Conservation (phyloP, 2,329 filamentous ascomycete genomes). For the Penicillium brevicompactum region DNA sequence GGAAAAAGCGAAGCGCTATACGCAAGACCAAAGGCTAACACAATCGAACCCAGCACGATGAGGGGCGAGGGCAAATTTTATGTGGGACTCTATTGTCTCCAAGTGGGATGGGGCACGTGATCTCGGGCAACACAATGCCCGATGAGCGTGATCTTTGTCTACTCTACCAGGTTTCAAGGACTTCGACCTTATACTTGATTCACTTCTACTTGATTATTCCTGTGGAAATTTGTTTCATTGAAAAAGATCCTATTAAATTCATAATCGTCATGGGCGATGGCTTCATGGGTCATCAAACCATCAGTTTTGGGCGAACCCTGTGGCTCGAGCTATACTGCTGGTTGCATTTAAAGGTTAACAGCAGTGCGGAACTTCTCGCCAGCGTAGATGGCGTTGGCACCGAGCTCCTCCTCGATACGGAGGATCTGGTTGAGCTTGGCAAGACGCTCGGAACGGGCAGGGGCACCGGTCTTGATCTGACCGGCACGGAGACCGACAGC, state of each 20-base stretch:
- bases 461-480: constrained; percentile 99
- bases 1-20: constrained; percentile 14
- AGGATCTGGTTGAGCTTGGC: constrained; percentile 99
- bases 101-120: constrained; percentile 26
- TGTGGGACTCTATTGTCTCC: constrained; percentile 28
- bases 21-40: constrained; percentile 16
- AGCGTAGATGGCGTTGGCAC: constrained; percentile 86
- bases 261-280: constrained; percentile 28
- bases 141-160: constrained; percentile 15
- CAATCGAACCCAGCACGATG: constrained; percentile 19
- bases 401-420: constrained; percentile 98
- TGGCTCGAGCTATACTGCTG: constrained; percentile 7
- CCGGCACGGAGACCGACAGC: constrained; percentile 94
- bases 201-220: background rate
- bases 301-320: constrained; percentile 16
- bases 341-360: constrained; percentile 73
- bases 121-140: constrained; percentile 21
- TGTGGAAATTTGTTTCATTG: constrained; percentile 22
- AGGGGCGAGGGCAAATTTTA: constrained; percentile 31
- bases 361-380: constrained; percentile 89
- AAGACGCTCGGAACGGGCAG: constrained; percentile 93
- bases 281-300: constrained; percentile 15
- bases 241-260: constrained; percentile 28
- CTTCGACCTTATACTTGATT: background rate
- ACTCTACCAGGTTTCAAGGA: background rate